These are phyloP conservation scores for Chlorella vulgaris DNA, from an alignment of 139 green algal genomes.

Conservation along the genomic window DNA sequence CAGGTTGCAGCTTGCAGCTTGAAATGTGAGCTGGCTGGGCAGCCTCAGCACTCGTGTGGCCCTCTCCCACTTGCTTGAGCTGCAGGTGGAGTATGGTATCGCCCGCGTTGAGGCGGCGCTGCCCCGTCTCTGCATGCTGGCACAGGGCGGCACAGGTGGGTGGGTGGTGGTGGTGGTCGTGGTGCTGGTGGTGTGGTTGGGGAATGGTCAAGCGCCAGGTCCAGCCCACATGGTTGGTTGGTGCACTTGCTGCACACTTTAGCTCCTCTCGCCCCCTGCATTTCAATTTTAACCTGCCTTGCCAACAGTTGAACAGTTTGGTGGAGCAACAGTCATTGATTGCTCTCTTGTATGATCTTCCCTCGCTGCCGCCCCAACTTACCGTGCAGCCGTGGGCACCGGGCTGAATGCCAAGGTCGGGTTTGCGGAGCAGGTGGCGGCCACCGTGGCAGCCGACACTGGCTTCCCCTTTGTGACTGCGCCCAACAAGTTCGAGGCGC, in stretches of 20 bases:
- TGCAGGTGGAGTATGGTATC: conserved; percentile 84
- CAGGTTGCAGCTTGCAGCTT: no score
- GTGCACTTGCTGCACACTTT: no score
- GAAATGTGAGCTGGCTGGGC: no score
- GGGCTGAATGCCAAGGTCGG: conserved; percentile 90
- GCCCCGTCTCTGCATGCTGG: conserved; percentile 80
- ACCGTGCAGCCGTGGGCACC: conserved; percentile 85
- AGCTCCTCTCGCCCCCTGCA: no score
- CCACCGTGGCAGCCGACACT: conserved; percentile 77
- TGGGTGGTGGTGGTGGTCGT: neutral
- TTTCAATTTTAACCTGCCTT: no score
- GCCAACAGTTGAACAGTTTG: no score
- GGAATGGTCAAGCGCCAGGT: no score
- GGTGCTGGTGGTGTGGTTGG: no score
- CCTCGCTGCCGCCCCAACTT: neutral
- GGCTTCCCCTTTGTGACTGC: conserved; percentile 91
- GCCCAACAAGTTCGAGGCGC: conserved; percentile 97
- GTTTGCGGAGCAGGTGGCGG: conserved; percentile 81
- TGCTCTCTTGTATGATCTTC: neutral
- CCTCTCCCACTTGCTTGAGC: no score
- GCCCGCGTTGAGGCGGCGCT: conserved; percentile 71
- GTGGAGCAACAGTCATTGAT: no score
- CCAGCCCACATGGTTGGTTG: no score
- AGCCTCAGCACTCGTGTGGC: no score
- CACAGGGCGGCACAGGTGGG: conserved; percentile 84